Conservation (phyloP, 768 basidiomycete species). For the Lyophyllum atratum region DNA sequence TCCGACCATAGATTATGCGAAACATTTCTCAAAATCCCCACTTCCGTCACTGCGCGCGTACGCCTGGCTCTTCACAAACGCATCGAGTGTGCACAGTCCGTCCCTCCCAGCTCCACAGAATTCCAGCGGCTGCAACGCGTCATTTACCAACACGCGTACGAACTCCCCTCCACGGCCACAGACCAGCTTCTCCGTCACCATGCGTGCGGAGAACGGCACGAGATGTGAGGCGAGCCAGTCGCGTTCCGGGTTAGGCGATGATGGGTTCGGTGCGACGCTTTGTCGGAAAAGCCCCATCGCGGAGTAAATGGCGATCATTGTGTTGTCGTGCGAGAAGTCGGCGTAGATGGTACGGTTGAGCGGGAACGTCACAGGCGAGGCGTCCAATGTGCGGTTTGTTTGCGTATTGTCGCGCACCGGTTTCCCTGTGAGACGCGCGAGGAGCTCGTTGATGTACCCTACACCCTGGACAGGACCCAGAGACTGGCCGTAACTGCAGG, state of each 20-base stretch:
- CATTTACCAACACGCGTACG: slow-evolving; percentile 80
- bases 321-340: slow-evolving; percentile 87
- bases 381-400: slow-evolving; percentile 74
- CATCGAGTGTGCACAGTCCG: slow-evolving; percentile 63
- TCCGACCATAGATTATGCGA: slow-evolving; percentile 22
- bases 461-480: slow-evolving; percentile 82
- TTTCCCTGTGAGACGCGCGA: slow-evolving; percentile 70
- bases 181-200: slow-evolving; percentile 71
- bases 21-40: slow-evolving; percentile 74
- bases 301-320: slow-evolving; percentile 77
- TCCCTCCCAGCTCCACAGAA: slow-evolving; percentile 57
- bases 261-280: slow-evolving; percentile 31
- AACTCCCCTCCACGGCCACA: slow-evolving; percentile 41
- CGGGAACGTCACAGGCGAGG: slow-evolving; percentile 68
- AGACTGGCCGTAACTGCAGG: slow-evolving; percentile 58
- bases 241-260: slow-evolving; percentile 30
- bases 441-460: slow-evolving; percentile 87
- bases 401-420: slow-evolving; percentile 72
- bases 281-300: slow-evolving; percentile 58
- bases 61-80: slow-evolving; percentile 70
- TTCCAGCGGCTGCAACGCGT: slow-evolving; percentile 61
- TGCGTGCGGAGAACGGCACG: slow-evolving; percentile 73
- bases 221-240: slow-evolving; percentile 60
- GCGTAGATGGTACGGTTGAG: slow-evolving; percentile 64
- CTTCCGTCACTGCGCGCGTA: slow-evolving; percentile 70